Base-by-base conservation (phyloP, 352 stramenopile genomes). In the Pythium oligandrum region DNA sequence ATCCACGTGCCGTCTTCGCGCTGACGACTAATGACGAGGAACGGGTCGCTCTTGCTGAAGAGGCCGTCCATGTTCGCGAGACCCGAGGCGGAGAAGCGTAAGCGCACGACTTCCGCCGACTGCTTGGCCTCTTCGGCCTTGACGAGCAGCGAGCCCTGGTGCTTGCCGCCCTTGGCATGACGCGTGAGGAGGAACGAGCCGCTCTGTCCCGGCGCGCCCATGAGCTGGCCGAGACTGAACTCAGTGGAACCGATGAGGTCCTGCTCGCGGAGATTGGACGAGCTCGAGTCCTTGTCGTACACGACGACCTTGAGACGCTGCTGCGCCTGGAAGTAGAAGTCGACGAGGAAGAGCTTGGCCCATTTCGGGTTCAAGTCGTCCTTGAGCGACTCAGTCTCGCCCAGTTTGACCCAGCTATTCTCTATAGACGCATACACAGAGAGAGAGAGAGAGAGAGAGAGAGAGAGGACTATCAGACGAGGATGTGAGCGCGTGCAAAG, bases 271-370 rank as follows among this genome's bases (percentile, higher is more conserved):
- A 81, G 70, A 47, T 78, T 81, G 17, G 72, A 71, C 9, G 73
- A 63, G 17, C 70, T 70, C 37, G 71, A 82, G 71, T 97, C 88
- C 61, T 91, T 67, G 67, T 96, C 81, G 48, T 92, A 96, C 2
- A 96, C 73, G 37, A 90, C 78, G 51, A 97, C 76, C 45, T 88
- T 78, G 35, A 95, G 68, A 4, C 79, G 73, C 62, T 97, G 90
- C 58, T 90, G 63, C n/a, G 69, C 49, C 66, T 96, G 78, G 57
- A 96, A 96, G 55, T 73, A 71, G 62, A 81, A 97, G 45, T 92
- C 82, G 2, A 96, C 51, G 6, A 86, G 47, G 69, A 97, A 93
- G 11, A 77, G 71, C 47, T 80, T 88, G 44, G 72, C 69, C 71
- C 91, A 97, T 26, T 66, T 63, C 4, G 90, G 90, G 64, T 91